phyloP scores from a whole-genome alignment of 1,139 yeast genomes.

The Kodamaea fungicola region DNA sequence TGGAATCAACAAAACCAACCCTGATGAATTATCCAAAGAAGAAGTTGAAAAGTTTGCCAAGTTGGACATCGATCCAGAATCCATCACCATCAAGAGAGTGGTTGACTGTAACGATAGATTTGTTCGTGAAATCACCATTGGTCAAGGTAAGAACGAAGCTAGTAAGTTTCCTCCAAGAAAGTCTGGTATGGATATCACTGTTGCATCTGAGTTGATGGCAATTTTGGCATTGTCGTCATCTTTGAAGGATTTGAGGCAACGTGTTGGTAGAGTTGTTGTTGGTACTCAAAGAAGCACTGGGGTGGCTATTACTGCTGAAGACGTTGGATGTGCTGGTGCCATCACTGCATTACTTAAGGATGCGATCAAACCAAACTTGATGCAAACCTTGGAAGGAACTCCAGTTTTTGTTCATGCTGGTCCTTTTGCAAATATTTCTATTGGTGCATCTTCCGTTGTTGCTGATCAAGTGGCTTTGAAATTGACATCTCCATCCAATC shows the following conservation, averaged over 20 bases:
- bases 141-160: conserved; percentile 72
- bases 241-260: conserved; percentile 60
- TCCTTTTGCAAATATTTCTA: conserved; percentile 81
- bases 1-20: conserved; percentile 63
- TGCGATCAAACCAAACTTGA: conserved; percentile 78
- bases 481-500: conserved; percentile 49
- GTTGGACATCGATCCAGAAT: conserved; percentile 66
- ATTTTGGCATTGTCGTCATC: conserved; percentile 69
- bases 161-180: conserved; percentile 62
- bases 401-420: conserved; percentile 86
- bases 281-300: conserved; percentile 59
- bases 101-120: conserved; percentile 80
- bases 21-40: conserved; percentile 64
- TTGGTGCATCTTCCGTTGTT: conserved; percentile 79
- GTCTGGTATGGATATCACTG: conserved; percentile 79
- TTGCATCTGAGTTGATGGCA: conserved; percentile 81
- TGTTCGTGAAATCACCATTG: conserved; percentile 70
- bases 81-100: conserved; percentile 73
- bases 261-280: conserved; percentile 70
- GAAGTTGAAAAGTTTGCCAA: conserved; percentile 62
- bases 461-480: conserved; percentile 75
- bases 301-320: conserved; percentile 72
- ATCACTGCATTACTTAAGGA: conserved; percentile 74
- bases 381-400: conserved; percentile 84
- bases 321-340: conserved; percentile 79